phyloP scores from a whole-genome alignment of 2,329 filamentous ascomycete species.

The Helotiales sp. region DNA sequence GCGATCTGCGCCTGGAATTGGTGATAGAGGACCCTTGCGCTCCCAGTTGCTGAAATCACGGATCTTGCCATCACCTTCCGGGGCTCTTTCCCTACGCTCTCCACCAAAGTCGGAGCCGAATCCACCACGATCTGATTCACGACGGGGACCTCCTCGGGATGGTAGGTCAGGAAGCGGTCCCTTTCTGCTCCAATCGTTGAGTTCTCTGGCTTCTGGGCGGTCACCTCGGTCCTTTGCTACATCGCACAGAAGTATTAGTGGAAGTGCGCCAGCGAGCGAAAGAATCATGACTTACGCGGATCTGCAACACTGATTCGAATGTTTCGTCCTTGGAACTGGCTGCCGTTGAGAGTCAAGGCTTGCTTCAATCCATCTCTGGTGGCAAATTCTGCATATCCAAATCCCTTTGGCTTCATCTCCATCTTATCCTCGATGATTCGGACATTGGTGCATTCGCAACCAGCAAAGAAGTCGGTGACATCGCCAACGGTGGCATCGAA shows the following conservation, averaged over 20 bases:
- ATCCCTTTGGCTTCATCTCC: constrained; percentile 92
- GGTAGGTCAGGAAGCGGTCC: constrained; percentile 81
- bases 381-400: constrained; percentile 95
- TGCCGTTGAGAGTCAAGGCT: constrained; percentile 80
- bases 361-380: constrained; percentile 87
- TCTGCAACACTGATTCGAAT: constrained; percentile 96
- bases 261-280: constrained; percentile 18
- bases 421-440: constrained; percentile 97
- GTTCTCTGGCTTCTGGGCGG: constrained; percentile 70
- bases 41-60: constrained; percentile 92
- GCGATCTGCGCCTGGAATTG: constrained; percentile 56
- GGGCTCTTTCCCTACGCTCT: constrained; percentile 70
- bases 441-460: constrained; percentile 84
- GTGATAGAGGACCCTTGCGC: constrained; percentile 86
- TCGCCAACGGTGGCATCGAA: constrained; percentile 88
- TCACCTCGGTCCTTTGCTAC: constrained; percentile 77
- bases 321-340: constrained; percentile 81
- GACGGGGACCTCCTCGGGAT: constrained; percentile 46
- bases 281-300: constrained; percentile 71
- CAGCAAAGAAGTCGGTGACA: constrained; percentile 81
- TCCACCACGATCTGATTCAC: constrained; percentile 54
- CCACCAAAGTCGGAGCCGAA: constrained; percentile 46
- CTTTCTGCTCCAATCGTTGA: constrained; percentile 90
- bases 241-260: constrained; percentile 3
- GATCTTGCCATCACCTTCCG: constrained; percentile 70